Base-by-base conservation (phyloP, 805 yeast genomes). In the Lachancea kluyveri region DNA sequence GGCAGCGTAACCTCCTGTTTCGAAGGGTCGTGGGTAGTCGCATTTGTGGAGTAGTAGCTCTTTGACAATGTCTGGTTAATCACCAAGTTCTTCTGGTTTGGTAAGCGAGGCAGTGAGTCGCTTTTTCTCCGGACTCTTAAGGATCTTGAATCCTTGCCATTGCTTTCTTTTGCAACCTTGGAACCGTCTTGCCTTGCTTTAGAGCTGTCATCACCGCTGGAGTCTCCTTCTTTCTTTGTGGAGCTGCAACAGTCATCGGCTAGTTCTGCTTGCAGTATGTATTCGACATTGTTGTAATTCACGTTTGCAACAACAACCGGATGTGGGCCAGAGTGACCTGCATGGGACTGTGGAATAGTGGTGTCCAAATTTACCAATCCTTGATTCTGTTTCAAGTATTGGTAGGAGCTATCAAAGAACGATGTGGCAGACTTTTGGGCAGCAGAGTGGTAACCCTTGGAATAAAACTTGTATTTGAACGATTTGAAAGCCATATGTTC, bases 391-490 rank as follows among this genome's bases (percentile, higher is more conserved):
- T 60, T 55, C 37, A 61, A 40, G 43, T 59, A 49, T 41, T 62
- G 63, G 43, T 60, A 62, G n/a, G 67, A 50, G 17, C 63, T 60
- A 33, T 62, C 67, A 30, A 63, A 63, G 39, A 63, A 63, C 6
- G 64, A 46, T 1, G 57, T 48, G 2, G 59, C 37, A 2, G 60
- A 35, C 21, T 59, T 37, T 32, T 56, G 56, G 26, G 59, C 50
- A n/a, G 56, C 50, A 11, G 60, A 46, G 33, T 55, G 62, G 37
- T 56, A 58, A 25, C 63, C 49, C 45, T 62, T 61, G 16, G 64
- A 51, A 19, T 52, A 52, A 26, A 62, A 48, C 41, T 63, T 62
- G 40, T 52, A 52, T 42, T 60, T 63, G 48, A 64, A 56, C 30
- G 62, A 58, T 49, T 57, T 62, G 53, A 65, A 64, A 8, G 62